phyloP scores from a whole-genome alignment of 441 rosid species.

The Pelargonium citronellum region DNA sequence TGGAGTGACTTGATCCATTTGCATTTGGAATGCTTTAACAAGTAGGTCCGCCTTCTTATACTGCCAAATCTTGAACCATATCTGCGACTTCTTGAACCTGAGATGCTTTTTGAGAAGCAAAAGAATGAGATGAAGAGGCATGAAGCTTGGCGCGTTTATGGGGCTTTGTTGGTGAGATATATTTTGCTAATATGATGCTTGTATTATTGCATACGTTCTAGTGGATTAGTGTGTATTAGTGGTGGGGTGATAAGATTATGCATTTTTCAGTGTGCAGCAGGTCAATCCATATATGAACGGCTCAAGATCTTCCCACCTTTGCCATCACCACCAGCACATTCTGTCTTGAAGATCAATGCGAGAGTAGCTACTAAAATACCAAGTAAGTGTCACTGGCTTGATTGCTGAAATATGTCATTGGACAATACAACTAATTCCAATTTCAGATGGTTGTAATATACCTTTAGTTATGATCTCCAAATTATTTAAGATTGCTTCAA shows the following conservation, averaged over 20 bases:
- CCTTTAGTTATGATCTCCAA: too few relatives aligned
- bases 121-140: conserved; percentile 79
- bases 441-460: too few relatives aligned
- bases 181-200: conserved; percentile 13
- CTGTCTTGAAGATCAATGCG: conserved; percentile 39
- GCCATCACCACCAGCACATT: conserved; percentile 41
- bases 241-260: conserved; percentile 14
- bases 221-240: conserved; percentile 7
- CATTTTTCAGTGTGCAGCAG: conserved; percentile 61
- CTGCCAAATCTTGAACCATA: conserved; percentile 77
- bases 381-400: conserved; percentile 38
- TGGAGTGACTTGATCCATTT: conserved; percentile 15
- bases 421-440: background rate
- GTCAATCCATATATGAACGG: conserved; percentile 55
- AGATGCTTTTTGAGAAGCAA: conserved; percentile 71
- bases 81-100: conserved; percentile 78
- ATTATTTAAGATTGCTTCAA: too few relatives aligned
- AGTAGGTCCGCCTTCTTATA: conserved; percentile 70
- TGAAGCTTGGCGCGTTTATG: conserved; percentile 92
- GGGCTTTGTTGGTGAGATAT: conserved; percentile 68
- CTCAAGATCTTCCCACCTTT: conserved; percentile 65
- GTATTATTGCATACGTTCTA: conserved; percentile 9
- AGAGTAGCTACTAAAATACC: conserved; percentile 37
- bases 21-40: conserved; percentile 19
- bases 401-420: background rate